Conservation (phyloP, 768 basidiomycete genomes). For the Psilocybe cubensis region DNA sequence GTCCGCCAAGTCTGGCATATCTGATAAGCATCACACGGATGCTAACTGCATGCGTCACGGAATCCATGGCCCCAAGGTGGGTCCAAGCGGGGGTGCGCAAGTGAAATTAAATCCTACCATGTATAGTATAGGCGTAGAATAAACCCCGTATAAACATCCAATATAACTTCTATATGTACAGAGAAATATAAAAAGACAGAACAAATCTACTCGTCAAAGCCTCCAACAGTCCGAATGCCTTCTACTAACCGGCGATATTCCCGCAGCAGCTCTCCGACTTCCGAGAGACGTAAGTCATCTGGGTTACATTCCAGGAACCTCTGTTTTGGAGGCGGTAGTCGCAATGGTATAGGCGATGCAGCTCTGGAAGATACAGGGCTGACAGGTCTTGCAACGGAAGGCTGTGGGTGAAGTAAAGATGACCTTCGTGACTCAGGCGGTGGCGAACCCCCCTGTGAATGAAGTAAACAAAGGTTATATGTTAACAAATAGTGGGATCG, state of each 20-base stretch:
- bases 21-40: constrained; percentile 6
- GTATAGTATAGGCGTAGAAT: neutral
- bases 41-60: neutral
- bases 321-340: constrained; percentile 62
- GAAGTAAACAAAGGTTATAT: neutral
- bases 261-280: constrained; percentile 76
- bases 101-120: too few species aligned
- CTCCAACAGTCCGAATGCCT: constrained; percentile 60
- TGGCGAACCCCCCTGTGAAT: constrained; percentile 22
- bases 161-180: neutral
- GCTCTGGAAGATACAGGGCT: constrained; percentile 24
- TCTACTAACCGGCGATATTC: constrained; percentile 86
- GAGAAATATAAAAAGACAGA: neutral
- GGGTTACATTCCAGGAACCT: constrained; percentile 74
- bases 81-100: too few species aligned
- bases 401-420: constrained; percentile 35
- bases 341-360: constrained; percentile 42
- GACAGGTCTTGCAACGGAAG: constrained; percentile 7
- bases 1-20: constrained; percentile 1
- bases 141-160: neutral
- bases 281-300: constrained; percentile 80
- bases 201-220: constrained; percentile 47
- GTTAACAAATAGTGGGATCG: neutral
- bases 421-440: constrained; percentile 43
- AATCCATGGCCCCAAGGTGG: too few species aligned